phyloP scores from a whole-genome alignment of 495 filamentous ascomycete genomes.

The Aspergillus bridgeri region DNA sequence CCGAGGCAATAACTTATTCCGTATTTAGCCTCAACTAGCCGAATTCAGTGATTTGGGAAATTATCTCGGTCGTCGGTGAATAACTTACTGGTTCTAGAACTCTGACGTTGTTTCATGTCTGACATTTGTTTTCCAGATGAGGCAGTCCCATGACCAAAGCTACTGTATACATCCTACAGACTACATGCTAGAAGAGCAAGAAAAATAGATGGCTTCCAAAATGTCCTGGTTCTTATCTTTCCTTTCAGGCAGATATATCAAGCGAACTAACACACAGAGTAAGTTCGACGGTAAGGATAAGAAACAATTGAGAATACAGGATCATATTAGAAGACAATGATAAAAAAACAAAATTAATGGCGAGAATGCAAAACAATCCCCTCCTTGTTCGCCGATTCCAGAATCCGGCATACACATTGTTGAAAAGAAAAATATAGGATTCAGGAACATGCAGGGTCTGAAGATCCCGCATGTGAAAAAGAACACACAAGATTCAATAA shows the following conservation, averaged over 20 bases:
- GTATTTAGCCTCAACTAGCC: too few species aligned
- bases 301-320: background rate
- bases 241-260: background rate
- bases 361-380: background rate
- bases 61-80: too few species aligned
- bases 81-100: too few species aligned
- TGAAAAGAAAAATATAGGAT: background rate
- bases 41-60: too few species aligned
- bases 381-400: slow-evolving; percentile 6
- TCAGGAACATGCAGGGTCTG: background rate
- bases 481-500: background rate
- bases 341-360: background rate
- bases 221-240: background rate
- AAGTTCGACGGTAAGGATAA: background rate
- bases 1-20: too few species aligned
- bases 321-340: background rate
- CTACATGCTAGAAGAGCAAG: background rate
- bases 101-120: too few species aligned
- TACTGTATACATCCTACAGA: background rate
- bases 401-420: slow-evolving; percentile 7
- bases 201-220: too few species aligned
- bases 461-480: background rate
- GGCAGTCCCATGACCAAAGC: too few species aligned
- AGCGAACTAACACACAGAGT: background rate
- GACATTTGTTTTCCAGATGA: too few species aligned